Conservation (phyloP, 1,284 basidiomycete genomes). For the Schizopora paradoxa region DNA sequence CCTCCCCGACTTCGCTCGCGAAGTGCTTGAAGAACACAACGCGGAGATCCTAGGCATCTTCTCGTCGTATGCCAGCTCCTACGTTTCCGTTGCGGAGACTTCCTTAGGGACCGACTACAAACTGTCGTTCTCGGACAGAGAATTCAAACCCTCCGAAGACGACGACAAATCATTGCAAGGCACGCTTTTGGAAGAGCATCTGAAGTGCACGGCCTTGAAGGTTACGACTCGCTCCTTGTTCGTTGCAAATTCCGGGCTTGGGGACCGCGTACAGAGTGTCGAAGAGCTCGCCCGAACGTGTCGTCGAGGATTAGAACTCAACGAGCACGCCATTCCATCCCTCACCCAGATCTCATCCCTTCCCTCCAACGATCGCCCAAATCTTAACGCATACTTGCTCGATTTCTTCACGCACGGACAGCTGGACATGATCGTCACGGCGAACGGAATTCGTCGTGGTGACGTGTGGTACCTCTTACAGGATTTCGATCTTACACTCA, state of each 20-base stretch:
- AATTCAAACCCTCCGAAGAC: conserved; percentile 30
- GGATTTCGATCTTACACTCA: conserved; percentile 49
- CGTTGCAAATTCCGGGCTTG: conserved; percentile 59
- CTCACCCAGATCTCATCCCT: conserved; percentile 36
- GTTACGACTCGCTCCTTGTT: conserved; percentile 48
- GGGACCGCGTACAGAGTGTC: conserved; percentile 45
- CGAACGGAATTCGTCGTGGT: conserved; percentile 52
- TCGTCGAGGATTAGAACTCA: conserved; percentile 47
- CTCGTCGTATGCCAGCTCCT: conserved; percentile 47
- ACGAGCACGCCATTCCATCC: conserved; percentile 55
- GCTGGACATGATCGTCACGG: conserved; percentile 38
- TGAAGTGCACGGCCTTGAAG: conserved; percentile 34
- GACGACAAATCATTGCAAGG: too few relatives aligned
- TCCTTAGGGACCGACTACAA: conserved; percentile 35
- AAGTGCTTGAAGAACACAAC: conserved; percentile 44
- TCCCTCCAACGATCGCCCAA: conserved; percentile 25
- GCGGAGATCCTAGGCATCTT: conserved; percentile 48
- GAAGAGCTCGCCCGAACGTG: conserved; percentile 47
- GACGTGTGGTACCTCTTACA: conserved; percentile 61
- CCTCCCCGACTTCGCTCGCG: conserved; percentile 35
- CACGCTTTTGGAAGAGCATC: too few relatives aligned
- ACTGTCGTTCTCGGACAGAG: conserved; percentile 43
- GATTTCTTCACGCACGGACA: conserved; percentile 68
- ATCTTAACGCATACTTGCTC: conserved; percentile 57
- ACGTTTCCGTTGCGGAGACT: conserved; percentile 33